Evolutionary conservation across 768 basidiomycete genomes (phyloP).

Genomic region (Boletales sp.): DNA sequence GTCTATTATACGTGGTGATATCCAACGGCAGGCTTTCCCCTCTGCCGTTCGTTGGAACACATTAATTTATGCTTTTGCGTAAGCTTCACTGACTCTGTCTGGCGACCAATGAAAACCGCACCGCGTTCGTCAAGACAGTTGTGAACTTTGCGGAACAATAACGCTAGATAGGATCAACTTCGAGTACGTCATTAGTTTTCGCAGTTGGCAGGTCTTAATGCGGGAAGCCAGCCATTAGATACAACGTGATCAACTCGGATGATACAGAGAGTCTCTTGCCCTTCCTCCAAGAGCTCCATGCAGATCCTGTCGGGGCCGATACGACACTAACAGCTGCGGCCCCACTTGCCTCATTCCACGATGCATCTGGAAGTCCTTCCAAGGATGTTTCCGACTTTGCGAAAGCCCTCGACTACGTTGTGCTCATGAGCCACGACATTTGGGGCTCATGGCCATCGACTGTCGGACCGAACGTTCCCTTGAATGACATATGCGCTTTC

Average conservation of each 20-base stretch:
- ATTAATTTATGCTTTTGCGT: constrained; percentile 69
- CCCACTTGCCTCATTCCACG: constrained; percentile 63
- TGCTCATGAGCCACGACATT: constrained; percentile 65
- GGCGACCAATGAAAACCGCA: constrained; percentile 52
- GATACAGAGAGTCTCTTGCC: constrained; percentile 77
- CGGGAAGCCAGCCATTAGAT: constrained; percentile 53
- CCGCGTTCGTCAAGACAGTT: constrained; percentile 61
- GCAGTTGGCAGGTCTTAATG: background rate
- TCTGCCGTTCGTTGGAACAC: constrained; percentile 63
- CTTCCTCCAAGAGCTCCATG: constrained; percentile 70
- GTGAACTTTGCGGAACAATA: constrained; percentile 46
- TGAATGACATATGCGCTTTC: constrained; percentile 71
- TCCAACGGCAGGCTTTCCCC: constrained; percentile 46
- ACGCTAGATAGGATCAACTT: constrained; percentile 52
- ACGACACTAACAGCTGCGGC: constrained; percentile 69
- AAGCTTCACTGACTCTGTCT: constrained; percentile 37
- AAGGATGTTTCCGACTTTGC: constrained; percentile 71
- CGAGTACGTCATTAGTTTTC: constrained; percentile 15
- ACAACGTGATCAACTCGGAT: constrained; percentile 51
- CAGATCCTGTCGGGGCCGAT: constrained; percentile 44
- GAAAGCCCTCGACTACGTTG: constrained; percentile 61
- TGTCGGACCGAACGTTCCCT: constrained; percentile 77
- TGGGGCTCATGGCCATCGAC: constrained; percentile 49
- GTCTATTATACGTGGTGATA: constrained; percentile 71
- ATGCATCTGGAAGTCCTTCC: constrained; percentile 55